Evolutionary conservation across 345 rosid genomes (phyloP), one percentile per base, ranked within the genome.

Genomic region (Mercurialis annua): DNA sequence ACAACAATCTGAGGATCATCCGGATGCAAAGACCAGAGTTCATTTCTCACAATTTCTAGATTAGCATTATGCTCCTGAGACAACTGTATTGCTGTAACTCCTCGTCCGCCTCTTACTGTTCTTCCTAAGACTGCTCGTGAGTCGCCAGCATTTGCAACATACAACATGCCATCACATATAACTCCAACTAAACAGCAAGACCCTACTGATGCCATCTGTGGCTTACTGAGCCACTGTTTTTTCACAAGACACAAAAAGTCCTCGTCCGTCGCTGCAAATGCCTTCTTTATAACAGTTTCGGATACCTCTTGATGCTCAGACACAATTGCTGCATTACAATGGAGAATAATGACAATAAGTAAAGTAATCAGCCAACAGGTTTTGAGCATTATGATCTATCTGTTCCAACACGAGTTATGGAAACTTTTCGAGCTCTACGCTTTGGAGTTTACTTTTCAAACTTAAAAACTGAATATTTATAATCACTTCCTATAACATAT

Each of bases 31-130:
- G 86, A 76, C 58, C 70, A 78, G 18, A 92, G 82, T 72, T 92
- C 90, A 15, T 88, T 78, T 71, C 98, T 83, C 7, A 83, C 83
- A 23, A 87, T 77, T 49, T 83, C 85, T 8, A 82, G 17, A 34
- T 72, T 85, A n/a, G 86, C 92, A 47, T 92, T 92, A 72, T 92
- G 93, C 70, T 92, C 98, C 3, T 62, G 68, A 0, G 96, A 92
- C 71, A 92, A 57, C 55, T 88, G 93, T 64, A 87, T 29, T 18
- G 96, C 86, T 10, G 75, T 69, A 24, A 82, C 76, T 69, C 81
- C 80, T 58, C 36, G 70, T 6, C 38, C 59, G 42, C 75, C 74
- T 72, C 80, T 86, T 40, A 67, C 78, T 1, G 76, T 56, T 78
- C 86, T 81, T 30, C 97, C 98, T 63, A 92, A 56, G 21, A 92